Percentiles rank a stretch among this genome's conserved stretches.
Evolutionary conservation across 805 yeast genomes (phyloP).

Genomic region (Candida koratica): DNA sequence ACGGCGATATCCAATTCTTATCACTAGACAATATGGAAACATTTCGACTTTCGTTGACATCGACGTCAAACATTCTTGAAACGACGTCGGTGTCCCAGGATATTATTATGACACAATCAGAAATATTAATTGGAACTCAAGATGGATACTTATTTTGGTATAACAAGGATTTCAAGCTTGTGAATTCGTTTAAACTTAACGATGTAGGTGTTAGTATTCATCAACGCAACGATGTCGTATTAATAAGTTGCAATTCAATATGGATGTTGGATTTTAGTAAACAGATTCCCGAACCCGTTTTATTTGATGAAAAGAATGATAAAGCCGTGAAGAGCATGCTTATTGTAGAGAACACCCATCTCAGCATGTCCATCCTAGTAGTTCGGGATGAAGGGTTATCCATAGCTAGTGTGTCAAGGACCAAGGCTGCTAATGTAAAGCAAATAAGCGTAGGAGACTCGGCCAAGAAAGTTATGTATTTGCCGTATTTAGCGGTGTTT

Average conservation of each 20-base stretch:
- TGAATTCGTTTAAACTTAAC: conserved; percentile 23
- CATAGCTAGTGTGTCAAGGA: conserved; percentile 23
- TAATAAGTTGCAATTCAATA: conserved; percentile 24
- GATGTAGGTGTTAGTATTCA: conserved; percentile 21
- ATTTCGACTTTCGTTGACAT: neutral
- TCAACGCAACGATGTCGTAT: conserved; percentile 13
- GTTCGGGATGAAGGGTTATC: conserved; percentile 38
- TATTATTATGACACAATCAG: conserved; percentile 8
- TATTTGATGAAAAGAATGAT: conserved; percentile 35
- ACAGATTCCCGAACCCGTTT: conserved; percentile 28
- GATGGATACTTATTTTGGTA: conserved; percentile 28
- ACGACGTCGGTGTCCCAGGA: conserved; percentile 22
- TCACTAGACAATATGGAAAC: neutral
- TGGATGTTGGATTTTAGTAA: conserved; percentile 32
- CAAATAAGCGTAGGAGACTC: conserved; percentile 31
- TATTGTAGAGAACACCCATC: conserved; percentile 2
- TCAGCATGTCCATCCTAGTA: conserved; percentile 5
- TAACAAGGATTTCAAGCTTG: conserved; percentile 10
- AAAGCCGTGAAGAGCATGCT: conserved; percentile 17
- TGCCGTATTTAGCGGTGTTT: conserved; percentile 27
- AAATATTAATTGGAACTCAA: conserved; percentile 28
- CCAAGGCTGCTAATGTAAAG: conserved; percentile 21
- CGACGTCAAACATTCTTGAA: neutral
- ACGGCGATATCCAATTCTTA: conserved; percentile 14
- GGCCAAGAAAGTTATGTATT: conserved; percentile 29